Conservation (phyloP, 2,329 filamentous ascomycete genomes). For the Fusarium anguioides region DNA sequence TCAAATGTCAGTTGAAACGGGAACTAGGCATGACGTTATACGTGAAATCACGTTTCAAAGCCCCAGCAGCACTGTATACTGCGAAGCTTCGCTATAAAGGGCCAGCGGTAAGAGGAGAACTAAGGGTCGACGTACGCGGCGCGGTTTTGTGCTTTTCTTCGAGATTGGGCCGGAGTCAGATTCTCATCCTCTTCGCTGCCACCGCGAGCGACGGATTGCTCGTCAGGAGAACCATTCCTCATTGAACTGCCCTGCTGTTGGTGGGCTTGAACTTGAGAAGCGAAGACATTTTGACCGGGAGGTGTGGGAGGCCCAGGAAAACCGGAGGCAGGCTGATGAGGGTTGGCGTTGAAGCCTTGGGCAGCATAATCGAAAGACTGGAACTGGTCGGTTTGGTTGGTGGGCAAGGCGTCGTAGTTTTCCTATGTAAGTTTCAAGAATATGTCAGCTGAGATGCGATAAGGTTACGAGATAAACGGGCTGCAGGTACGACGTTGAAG, state of each 20-base stretch:
- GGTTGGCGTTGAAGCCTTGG: slow-evolving; percentile 53
- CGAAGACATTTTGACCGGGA: slow-evolving; percentile 55
- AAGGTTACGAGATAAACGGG: slow-evolving; percentile 23
- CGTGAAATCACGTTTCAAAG: background rate
- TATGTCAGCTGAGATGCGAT: slow-evolving; percentile 25
- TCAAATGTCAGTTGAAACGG: slow-evolving; percentile 27
- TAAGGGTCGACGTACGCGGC: slow-evolving; percentile 63
- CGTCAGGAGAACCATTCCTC: slow-evolving; percentile 47
- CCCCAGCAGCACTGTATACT: background rate
- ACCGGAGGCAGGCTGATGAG: slow-evolving; percentile 50
- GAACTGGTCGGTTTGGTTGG: slow-evolving; percentile 58
- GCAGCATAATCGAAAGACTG: slow-evolving; percentile 57
- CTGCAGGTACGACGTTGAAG: slow-evolving; percentile 25
- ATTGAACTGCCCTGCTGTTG: slow-evolving; percentile 40
- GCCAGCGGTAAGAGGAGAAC: background rate
- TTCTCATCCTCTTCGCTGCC: slow-evolving; percentile 68
- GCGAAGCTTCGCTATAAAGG: background rate
- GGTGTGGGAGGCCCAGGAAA: slow-evolving; percentile 63
- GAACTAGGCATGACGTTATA: background rate
- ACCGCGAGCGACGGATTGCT: slow-evolving; percentile 46
- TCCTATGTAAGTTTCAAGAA: slow-evolving; percentile 53
- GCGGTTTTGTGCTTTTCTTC: slow-evolving; percentile 70
- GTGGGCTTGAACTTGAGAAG: slow-evolving; percentile 40
- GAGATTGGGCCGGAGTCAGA: slow-evolving; percentile 67
- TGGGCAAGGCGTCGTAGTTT: slow-evolving; percentile 59